These are phyloP conservation scores for Tolypocladium tundrense DNA, from an alignment of 2,329 filamentous ascomycete genomes.

Conservation along the genomic window DNA sequence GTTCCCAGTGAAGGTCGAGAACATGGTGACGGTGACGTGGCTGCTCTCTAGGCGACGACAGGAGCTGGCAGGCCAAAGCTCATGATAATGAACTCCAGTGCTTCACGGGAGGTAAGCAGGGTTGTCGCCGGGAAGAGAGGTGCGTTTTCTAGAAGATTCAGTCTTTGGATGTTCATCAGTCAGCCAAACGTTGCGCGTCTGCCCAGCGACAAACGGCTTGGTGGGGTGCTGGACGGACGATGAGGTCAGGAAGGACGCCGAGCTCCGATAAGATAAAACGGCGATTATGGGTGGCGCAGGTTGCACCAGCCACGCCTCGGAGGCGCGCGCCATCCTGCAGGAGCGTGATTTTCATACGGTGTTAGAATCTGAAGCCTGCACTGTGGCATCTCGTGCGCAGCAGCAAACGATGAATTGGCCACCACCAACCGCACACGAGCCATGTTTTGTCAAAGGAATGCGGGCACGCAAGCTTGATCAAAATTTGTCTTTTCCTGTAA, in stretches of 20 bases:
- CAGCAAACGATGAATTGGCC: not conserved
- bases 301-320: not conserved
- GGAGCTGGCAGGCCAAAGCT: not conserved
- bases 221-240: not conserved
- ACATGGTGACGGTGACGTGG: conserved; percentile 47
- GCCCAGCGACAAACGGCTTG: not conserved
- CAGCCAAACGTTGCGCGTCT: not conserved
- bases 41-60: conserved; percentile 1
- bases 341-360: not conserved
- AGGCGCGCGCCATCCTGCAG: not conserved
- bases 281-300: not conserved
- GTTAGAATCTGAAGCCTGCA: not conserved
- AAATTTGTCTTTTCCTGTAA: not conserved
- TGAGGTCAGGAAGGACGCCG: conserved; percentile 1
- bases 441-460: not conserved
- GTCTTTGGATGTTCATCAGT: not conserved
- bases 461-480: not conserved
- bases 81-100: not conserved
- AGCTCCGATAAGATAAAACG: conserved; percentile 7
- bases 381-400: not conserved
- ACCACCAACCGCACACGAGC: not conserved
- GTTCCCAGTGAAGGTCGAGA: conserved; percentile 81
- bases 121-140: not conserved
- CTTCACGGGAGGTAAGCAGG: not conserved
- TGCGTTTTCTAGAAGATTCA: conserved; percentile 8